Conservation (phyloP, 163 green algal genomes). For the Volvox carteri region DNA sequence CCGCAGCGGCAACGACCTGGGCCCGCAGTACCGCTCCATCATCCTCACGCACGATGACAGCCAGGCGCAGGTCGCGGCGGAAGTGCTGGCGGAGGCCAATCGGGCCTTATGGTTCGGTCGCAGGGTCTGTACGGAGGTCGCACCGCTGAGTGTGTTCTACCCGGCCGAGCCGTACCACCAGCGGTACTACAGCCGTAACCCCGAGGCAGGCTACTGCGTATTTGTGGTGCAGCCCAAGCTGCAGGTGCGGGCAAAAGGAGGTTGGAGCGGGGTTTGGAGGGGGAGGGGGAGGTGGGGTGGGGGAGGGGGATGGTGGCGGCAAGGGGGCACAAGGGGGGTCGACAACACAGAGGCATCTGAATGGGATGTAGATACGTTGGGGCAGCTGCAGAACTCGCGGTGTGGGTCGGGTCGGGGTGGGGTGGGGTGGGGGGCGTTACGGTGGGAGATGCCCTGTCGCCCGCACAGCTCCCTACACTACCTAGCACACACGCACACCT, state of each 20-base stretch:
- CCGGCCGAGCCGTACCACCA: constrained; percentile 64
- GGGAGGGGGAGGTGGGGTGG: no score
- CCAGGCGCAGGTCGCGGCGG: constrained; percentile 24
- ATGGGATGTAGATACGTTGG: no score
- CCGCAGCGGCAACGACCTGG: constrained; percentile 51
- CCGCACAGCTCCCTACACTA: no score
- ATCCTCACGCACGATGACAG: constrained; percentile 44
- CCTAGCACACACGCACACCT: no score
- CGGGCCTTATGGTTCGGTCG: constrained; percentile 28
- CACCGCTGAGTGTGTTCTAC: constrained; percentile 54
- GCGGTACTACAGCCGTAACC: constrained; percentile 70
- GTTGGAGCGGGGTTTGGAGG: no score
- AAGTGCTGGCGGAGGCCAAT: constrained; percentile 51
- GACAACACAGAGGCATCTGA: no score
- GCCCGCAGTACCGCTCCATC: constrained; percentile 62
- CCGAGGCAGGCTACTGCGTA: constrained; percentile 62
- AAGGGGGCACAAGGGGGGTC: no score
- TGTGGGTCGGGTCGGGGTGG: no score
- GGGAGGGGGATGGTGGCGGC: no score
- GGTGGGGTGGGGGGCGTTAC: no score
- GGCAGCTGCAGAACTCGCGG: no score
- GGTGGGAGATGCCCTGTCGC: no score
- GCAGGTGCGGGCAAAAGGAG: constrained; percentile 35
- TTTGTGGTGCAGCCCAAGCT: constrained; percentile 67
- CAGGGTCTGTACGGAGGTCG: constrained; percentile 64